Conservation (phyloP, 2,329 filamentous ascomycete genomes). For the Orbilia blumenaviensis region DNA sequence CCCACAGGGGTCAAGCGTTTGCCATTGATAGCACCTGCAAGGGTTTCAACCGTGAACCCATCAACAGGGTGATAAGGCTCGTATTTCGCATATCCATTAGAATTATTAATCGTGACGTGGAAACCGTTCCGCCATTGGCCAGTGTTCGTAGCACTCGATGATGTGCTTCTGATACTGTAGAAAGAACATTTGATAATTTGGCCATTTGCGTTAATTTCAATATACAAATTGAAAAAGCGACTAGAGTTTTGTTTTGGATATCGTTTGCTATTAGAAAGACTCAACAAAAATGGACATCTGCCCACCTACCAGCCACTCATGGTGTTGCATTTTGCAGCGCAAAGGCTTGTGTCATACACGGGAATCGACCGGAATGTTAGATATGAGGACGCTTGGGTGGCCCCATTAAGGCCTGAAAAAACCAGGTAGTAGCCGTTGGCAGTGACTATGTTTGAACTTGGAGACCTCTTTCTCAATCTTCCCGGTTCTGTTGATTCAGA, state of each 20-base stretch:
- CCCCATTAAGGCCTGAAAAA: constrained; percentile 15
- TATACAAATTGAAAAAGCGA: constrained; percentile 27
- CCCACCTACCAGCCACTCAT: background rate
- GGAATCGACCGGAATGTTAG: constrained; percentile 4
- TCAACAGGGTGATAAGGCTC: background rate
- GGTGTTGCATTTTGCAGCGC: constrained; percentile 9
- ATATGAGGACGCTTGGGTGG: constrained; percentile 12
- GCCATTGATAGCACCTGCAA: constrained; percentile 20
- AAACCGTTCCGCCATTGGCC: constrained; percentile 13
- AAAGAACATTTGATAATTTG: constrained; percentile 19
- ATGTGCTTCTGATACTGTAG: constrained; percentile 4
- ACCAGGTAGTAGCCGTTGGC: constrained; percentile 15
- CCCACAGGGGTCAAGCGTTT: constrained; percentile 6
- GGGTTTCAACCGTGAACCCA: background rate
- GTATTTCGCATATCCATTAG: constrained; percentile 21
- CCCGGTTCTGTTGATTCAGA: constrained; percentile 4
- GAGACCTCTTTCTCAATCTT: background rate
- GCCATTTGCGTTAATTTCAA: constrained; percentile 1
- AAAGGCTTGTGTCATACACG: constrained; percentile 1
- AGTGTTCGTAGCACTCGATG: constrained; percentile 11
- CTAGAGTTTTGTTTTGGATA: constrained; percentile 5
- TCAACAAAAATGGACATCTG: too few species aligned
- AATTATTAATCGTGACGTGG: constrained; percentile 13
- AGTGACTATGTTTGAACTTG: background rate
- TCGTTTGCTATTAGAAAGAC: too few species aligned